Base-by-base conservation (phyloP, 2,329 filamentous ascomycete genomes). In the Neonectria coccinea region DNA sequence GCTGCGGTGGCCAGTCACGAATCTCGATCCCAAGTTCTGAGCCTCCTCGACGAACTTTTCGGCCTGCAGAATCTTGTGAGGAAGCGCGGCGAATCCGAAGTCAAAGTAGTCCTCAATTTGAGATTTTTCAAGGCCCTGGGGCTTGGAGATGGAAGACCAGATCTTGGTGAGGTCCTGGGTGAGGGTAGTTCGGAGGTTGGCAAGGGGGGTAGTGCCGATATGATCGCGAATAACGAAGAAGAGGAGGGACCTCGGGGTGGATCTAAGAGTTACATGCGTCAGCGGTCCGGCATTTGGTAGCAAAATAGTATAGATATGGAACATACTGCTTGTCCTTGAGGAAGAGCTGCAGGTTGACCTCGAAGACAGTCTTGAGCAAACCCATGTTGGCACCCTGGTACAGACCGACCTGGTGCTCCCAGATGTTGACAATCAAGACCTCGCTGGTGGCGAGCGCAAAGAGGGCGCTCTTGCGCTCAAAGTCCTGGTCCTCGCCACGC, bases 351-450 rank as follows among this genome's bases (percentile, higher is more conserved):
- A 99, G 79, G 78, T 99, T 99, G 79, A 99, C 96, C 82, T 99
- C 96, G 74, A 99, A 99, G 4, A 99, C 96, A 0, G 97, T 99
- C 86, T 99, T 99, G 75, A 99, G 84, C 74, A 99, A 82, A 9
- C 96, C 96, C 96, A 99, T 99, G 79, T 99, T 99, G 73, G 96
- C 96, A 62, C 96, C 96, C 82, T 99, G 95, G 78, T 99, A 99
- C 79, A 99, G 80, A 52, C 96, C 96, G 67, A 99, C 96, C 81
- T 99, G 96, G 79, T 97, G 95, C 81, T 99, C 96, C 96, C 96
- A 99, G 71, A 99, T 97, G 78, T 99, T 99, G 80, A 99, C 92
- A 76, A 99, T 97, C 73, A 99, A 86, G 56, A 99, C 95, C 83
- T 99, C 96, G 78, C 95, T 98, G 18, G 96, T 99, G 54, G 96